Evolutionary conservation across 2,329 filamentous ascomycete genomes (phyloP).

Genomic region (Pseudogymnoascus sp.): DNA sequence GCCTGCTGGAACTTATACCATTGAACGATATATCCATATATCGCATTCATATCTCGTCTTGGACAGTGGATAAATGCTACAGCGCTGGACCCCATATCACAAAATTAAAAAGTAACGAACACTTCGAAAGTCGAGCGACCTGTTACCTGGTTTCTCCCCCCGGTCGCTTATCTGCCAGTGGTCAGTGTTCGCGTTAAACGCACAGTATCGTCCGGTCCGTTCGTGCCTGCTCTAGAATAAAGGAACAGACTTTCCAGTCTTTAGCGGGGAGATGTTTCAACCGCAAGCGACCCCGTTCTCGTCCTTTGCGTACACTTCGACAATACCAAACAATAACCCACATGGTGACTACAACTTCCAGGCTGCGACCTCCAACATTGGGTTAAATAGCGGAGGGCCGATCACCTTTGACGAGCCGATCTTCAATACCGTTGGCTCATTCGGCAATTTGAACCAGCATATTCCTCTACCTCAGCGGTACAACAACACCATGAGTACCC

Average conservation of each 20-base stretch:
- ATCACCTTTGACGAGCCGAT: conserved; percentile 13
- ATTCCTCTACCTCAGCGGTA: conserved; percentile 3
- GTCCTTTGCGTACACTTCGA: neutral
- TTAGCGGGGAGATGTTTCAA: conserved; percentile 10
- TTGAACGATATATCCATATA: neutral
- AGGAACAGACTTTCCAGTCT: conserved; percentile 1
- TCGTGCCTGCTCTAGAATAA: conserved; percentile 1
- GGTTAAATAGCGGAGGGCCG: neutral
- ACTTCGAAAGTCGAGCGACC: neutral
- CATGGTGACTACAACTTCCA: conserved; percentile 1
- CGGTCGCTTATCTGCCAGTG: neutral
- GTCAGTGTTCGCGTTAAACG: neutral
- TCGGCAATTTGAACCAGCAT: neutral
- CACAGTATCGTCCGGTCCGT: neutral
- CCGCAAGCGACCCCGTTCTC: neutral
- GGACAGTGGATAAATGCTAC: neutral
- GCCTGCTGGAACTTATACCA: neutral
- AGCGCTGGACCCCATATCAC: neutral
- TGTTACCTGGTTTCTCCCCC: neutral
- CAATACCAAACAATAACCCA: conserved; percentile 9
- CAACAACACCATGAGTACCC: conserved; percentile 22
- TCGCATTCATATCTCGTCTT: neutral
- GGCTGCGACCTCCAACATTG: neutral
- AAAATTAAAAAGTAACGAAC: neutral
- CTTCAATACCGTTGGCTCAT: conserved; percentile 9